Conservation (phyloP, 2,329 filamentous ascomycete species). For the Magnaporthiopsis incrustans region DNA sequence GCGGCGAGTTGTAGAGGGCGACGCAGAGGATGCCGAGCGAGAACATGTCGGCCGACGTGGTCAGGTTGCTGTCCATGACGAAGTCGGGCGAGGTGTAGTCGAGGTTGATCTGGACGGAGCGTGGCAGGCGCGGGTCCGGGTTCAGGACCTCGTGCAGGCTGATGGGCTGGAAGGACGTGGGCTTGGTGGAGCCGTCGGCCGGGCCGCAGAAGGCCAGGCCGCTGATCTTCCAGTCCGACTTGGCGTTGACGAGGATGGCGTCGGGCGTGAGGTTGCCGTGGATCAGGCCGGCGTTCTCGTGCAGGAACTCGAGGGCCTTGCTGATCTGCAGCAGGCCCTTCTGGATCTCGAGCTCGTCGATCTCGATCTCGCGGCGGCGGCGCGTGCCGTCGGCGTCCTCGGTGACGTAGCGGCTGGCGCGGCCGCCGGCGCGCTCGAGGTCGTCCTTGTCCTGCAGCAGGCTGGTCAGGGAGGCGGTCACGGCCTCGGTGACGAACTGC, state of each 20-base stretch:
- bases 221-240: constrained; percentile 98
- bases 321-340: constrained; percentile 82
- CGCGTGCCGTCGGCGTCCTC: constrained; percentile 69
- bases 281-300: constrained; percentile 45
- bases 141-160: constrained; percentile 78
- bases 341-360: constrained; percentile 95
- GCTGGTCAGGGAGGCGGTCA: constrained; percentile 80
- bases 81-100: constrained; percentile 96
- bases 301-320: constrained; percentile 20
- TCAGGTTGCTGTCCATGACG: constrained; percentile 82
- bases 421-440: constrained; percentile 63
- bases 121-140: constrained; percentile 74
- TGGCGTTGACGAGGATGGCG: constrained; percentile 86
- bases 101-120: constrained; percentile 76
- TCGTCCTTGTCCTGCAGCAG: constrained; percentile 84
- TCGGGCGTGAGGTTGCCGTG: constrained; percentile 94
- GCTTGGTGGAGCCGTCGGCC: constrained; percentile 64
- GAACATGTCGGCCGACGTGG: constrained; percentile 82
- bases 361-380: constrained; percentile 73
- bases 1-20: constrained; percentile 90
- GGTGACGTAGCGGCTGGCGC: constrained; percentile 71
- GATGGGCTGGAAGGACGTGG: constrained; percentile 70
- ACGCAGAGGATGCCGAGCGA: constrained; percentile 83
- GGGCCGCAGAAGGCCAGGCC: constrained; percentile 87
- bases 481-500: constrained; percentile 90